Evolutionary conservation across 2,329 filamentous ascomycete genomes (phyloP).

Genomic region (Tolypocladium guangdongense): DNA sequence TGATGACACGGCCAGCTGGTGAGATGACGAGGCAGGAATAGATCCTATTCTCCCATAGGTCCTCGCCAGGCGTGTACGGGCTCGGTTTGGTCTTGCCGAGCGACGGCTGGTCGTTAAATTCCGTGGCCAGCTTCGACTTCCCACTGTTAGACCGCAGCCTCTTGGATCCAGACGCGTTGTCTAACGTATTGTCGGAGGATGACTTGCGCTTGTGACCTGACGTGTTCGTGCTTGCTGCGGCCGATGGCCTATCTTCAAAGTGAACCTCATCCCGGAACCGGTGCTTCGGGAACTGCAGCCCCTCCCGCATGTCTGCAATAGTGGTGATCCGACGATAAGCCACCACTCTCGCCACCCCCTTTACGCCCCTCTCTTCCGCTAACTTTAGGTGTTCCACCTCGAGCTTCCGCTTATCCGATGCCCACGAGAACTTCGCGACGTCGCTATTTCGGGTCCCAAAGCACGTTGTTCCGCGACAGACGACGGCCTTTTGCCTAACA

Average conservation of each 20-base stretch:
- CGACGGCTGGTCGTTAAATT: not conserved
- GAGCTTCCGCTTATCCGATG: not conserved
- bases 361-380: constrained; percentile 5
- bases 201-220: constrained; percentile 2
- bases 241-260: constrained; percentile 1
- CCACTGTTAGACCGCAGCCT: constrained; percentile 4
- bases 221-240: not conserved
- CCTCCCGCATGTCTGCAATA: constrained; percentile 6
- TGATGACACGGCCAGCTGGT: constrained; percentile 7
- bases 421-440: constrained; percentile 10
- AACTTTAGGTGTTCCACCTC: constrained; percentile 9
- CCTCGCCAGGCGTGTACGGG: constrained; percentile 4
- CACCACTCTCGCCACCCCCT: constrained; percentile 7
- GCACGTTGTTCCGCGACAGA: constrained; percentile 9
- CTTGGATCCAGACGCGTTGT: constrained; percentile 4
- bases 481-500: constrained; percentile 4
- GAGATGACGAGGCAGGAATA: constrained; percentile 5
- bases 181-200: constrained; percentile 2
- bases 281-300: constrained; percentile 3
- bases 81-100: constrained; percentile 3
- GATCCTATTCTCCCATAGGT: constrained; percentile 6
- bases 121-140: constrained; percentile 3
- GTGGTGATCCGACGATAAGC: constrained; percentile 6
- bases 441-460: constrained; percentile 2
- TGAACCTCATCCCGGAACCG: constrained; percentile 3